Conservation (phyloP, 2,329 filamentous ascomycete genomes). For the Colletotrichum echinochloae region DNA sequence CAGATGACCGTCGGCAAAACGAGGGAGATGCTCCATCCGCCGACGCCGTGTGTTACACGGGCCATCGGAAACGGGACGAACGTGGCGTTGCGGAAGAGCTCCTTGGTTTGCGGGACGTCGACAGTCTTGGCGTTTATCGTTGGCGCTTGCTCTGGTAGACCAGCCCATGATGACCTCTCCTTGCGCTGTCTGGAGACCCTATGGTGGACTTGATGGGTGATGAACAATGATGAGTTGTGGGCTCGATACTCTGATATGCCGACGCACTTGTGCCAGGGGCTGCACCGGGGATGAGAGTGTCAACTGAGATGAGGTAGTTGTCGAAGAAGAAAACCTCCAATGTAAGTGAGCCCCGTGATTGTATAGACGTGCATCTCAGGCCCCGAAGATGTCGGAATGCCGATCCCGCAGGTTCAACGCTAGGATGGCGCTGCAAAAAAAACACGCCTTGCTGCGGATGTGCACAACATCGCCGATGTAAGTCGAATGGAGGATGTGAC, state of each 20-base stretch:
- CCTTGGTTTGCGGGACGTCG: conserved; percentile 42
- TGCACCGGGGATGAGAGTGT: not conserved
- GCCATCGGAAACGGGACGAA: conserved; percentile 45
- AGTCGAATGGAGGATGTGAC: not conserved
- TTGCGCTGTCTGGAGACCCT: conserved; percentile 16
- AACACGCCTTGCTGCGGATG: conserved; percentile 42
- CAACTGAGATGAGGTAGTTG: not conserved
- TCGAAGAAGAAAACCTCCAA: not conserved
- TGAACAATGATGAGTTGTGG: not conserved
- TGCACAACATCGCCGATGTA: conserved; percentile 4
- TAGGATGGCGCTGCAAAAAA: not conserved
- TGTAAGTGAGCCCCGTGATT: not conserved
- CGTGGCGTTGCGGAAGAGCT: conserved; percentile 42
- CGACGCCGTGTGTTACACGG: conserved; percentile 47
- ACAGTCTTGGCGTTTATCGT: conserved; percentile 43
- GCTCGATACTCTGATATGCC: not conserved
- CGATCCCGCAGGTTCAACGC: not conserved
- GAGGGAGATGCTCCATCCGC: conserved; percentile 47
- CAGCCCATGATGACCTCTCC: conserved; percentile 40
- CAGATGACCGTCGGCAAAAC: conserved; percentile 47
- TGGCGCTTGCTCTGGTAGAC: conserved; percentile 44
- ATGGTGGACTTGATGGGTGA: not conserved
- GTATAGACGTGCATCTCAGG: not conserved
- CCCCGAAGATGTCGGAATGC: not conserved
- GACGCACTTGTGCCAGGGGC: not conserved